Conservation (phyloP, 768 basidiomycete genomes). For the Sarcodon sp. region DNA sequence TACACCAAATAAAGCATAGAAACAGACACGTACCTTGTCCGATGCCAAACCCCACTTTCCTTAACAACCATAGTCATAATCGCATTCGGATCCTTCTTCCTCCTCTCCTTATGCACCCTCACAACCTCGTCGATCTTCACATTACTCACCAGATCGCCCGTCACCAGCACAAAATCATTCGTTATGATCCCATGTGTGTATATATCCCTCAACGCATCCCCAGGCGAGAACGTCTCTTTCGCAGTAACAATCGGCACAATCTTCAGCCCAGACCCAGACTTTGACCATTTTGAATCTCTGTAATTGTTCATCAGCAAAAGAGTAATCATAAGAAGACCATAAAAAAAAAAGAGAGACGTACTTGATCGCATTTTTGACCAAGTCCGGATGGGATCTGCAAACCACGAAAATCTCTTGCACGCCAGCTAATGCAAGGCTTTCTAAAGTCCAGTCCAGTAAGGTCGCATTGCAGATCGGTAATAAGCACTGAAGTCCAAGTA, state of each 20-base stretch:
- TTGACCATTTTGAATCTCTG: constrained; percentile 81
- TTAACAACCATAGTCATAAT: constrained; percentile 96
- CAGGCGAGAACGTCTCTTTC: constrained; percentile 78
- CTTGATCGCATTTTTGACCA: constrained; percentile 78
- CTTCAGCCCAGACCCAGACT: constrained; percentile 64
- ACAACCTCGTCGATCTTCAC: constrained; percentile 85
- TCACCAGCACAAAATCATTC: constrained; percentile 83
- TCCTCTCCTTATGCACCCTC: constrained; percentile 74
- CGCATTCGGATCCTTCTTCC: constrained; percentile 80
- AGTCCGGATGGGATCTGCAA: constrained; percentile 81
- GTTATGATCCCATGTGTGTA: constrained; percentile 87
- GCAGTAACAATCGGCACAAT: constrained; percentile 80
- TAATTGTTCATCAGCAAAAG: background rate
- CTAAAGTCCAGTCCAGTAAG: constrained; percentile 92
- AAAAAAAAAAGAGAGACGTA: constrained; percentile 22
- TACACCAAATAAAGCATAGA: background rate
- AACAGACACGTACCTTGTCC: constrained; percentile 45
- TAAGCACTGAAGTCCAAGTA: constrained; percentile 46
- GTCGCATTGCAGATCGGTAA: constrained; percentile 92
- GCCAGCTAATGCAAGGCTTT: constrained; percentile 86
- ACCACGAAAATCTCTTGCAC: constrained; percentile 96
- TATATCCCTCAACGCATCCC: constrained; percentile 89
- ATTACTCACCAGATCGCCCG: constrained; percentile 89
- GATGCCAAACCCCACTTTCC: constrained; percentile 57
- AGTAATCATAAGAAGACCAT: background rate